Percentiles rank a stretch among this genome's conserved stretches.
phyloP scores from a whole-genome alignment of 2,329 filamentous ascomycete genomes.

The Fusarium caatingaense region DNA sequence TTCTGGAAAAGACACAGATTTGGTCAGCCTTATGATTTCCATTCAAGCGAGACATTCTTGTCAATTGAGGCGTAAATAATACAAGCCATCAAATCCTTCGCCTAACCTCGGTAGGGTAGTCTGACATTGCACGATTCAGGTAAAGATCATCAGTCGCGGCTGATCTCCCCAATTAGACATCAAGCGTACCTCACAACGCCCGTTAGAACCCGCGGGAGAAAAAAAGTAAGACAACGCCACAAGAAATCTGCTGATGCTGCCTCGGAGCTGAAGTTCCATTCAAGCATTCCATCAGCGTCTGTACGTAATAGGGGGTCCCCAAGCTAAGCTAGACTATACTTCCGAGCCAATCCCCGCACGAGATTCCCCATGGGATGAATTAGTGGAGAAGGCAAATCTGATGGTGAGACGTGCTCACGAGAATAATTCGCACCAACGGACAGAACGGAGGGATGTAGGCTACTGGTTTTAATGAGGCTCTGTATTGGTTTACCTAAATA shows the following conservation, averaged over 20 bases:
- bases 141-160: background rate
- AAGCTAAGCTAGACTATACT: background rate
- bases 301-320: slow-evolving; percentile 21
- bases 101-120: background rate
- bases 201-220: background rate
- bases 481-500: slow-evolving; percentile 28
- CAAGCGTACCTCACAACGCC: background rate
- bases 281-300: background rate
- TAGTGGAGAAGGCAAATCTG: slow-evolving; percentile 6
- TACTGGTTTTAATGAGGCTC: slow-evolving; percentile 20
- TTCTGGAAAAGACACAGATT: too few relatives aligned
- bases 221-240: background rate
- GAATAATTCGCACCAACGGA: slow-evolving; percentile 6
- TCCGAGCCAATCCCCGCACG: slow-evolving; percentile 31
- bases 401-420: slow-evolving; percentile 20
- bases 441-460: too few relatives aligned
- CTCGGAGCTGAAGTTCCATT: slow-evolving; percentile 11
- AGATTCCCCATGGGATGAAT: slow-evolving; percentile 22
- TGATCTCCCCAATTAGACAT: background rate
- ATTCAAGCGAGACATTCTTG: background rate
- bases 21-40: slow-evolving; percentile 9
- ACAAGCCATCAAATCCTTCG: background rate
- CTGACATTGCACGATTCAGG: background rate
- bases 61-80: background rate
- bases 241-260: background rate